These are phyloP conservation scores for Xylariaceae sp. DNA, from an alignment of 2,329 filamentous ascomycete species.

Conservation along the genomic window DNA sequence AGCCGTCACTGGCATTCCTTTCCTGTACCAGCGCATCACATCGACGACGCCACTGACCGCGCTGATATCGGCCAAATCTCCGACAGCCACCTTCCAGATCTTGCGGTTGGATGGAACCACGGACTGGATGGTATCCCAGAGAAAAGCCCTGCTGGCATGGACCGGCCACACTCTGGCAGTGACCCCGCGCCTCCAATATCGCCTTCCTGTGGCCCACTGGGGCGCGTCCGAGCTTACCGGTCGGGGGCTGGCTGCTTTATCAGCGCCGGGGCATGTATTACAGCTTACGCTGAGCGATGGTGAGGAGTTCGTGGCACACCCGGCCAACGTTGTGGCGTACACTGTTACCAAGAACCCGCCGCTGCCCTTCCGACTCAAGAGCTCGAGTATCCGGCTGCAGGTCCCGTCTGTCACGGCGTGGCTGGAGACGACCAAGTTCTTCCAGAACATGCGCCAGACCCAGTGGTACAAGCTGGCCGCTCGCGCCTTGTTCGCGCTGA, in stretches of 20 bases:
- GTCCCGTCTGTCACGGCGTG: slow-evolving; percentile 62
- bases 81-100: slow-evolving; percentile 77
- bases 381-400: slow-evolving; percentile 69
- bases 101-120: slow-evolving; percentile 87
- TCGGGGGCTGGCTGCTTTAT: slow-evolving; percentile 75
- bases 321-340: slow-evolving; percentile 88
- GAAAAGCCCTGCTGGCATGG: slow-evolving; percentile 89
- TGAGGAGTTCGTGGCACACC: slow-evolving; percentile 87
- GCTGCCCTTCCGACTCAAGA: slow-evolving; percentile 77
- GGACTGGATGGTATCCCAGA: slow-evolving; percentile 90
- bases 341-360: slow-evolving; percentile 67
- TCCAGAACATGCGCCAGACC: slow-evolving; percentile 64
- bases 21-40: slow-evolving; percentile 86
- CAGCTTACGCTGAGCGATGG: slow-evolving; percentile 72
- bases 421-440: slow-evolving; percentile 64
- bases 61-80: slow-evolving; percentile 79
- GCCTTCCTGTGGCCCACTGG: slow-evolving; percentile 78
- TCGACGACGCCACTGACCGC: slow-evolving; percentile 84
- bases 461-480: slow-evolving; percentile 64
- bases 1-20: slow-evolving; percentile 77
- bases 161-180: slow-evolving; percentile 79
- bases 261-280: slow-evolving; percentile 84
- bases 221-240: slow-evolving; percentile 85
- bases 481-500: slow-evolving; percentile 57
- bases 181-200: slow-evolving; percentile 65